These are phyloP conservation scores for Ustilago esculenta DNA, from an alignment of 1,284 basidiomycete genomes.

Conservation along the genomic window DNA sequence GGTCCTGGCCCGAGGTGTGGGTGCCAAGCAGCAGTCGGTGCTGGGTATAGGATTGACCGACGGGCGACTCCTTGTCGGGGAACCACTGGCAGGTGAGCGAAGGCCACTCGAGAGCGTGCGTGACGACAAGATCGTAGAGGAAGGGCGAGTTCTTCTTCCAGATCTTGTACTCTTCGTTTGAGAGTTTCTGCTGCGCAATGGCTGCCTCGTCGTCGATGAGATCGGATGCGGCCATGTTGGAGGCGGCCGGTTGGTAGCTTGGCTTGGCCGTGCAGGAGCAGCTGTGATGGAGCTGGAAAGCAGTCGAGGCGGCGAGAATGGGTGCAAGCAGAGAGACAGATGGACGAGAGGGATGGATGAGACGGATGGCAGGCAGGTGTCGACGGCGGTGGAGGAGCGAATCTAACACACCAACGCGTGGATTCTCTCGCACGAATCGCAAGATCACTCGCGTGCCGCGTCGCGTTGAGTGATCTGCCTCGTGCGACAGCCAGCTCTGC, in stretches of 20 bases:
- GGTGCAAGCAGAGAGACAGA: too few relatives aligned
- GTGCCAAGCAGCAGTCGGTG: conserved; percentile 96
- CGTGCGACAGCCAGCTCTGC: not conserved
- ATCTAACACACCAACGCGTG: too few relatives aligned
- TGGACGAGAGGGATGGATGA: too few relatives aligned
- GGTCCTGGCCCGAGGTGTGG: conserved; percentile 93
- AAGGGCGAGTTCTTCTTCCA: conserved; percentile 72
- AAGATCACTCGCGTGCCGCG: too few relatives aligned
- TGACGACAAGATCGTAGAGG: conserved; percentile 96
- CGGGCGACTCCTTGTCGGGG: conserved; percentile 86
- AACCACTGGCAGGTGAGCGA: conserved; percentile 99
- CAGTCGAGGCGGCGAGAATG: too few relatives aligned
- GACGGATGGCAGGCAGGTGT: too few relatives aligned
- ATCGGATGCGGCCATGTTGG: conserved; percentile 50
- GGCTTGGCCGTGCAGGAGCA: too few relatives aligned
- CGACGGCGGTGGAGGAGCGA: too few relatives aligned
- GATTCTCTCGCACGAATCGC: too few relatives aligned
- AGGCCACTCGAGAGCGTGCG: conserved; percentile 98
- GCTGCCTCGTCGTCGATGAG: conserved; percentile 59
- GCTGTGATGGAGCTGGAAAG: too few relatives aligned
- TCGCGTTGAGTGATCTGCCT: conserved; percentile 3
- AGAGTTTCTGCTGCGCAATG: conserved; percentile 59
- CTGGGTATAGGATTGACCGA: conserved; percentile 88
- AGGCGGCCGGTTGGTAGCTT: too few relatives aligned
- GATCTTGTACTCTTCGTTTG: conserved; percentile 66